Evolutionary conservation across 192 early-diverging fungal genomes (phyloP).

Genomic region (Piromyces finnis): DNA sequence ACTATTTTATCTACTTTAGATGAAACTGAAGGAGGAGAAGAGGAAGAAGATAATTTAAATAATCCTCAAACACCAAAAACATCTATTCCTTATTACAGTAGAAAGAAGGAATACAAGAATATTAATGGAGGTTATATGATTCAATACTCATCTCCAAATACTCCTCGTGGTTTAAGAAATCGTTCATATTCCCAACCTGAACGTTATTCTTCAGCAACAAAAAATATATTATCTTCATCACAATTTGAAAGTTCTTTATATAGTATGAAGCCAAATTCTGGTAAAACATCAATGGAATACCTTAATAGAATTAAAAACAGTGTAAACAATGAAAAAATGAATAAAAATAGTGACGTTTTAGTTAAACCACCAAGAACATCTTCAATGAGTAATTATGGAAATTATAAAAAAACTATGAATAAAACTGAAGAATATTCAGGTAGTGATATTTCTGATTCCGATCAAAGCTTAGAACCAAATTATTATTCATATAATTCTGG

Average conservation of each 20-base stretch:
- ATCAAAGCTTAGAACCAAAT: background rate
- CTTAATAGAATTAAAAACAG: background rate
- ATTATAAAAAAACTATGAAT: no score
- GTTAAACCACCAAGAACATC: background rate
- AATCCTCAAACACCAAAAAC: background rate
- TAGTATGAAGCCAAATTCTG: background rate
- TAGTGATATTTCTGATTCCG: background rate
- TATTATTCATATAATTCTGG: no score
- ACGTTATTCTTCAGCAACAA: background rate
- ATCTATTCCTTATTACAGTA: background rate
- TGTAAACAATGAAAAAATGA: no score
- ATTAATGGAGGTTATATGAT: no score
- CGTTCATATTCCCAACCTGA: background rate
- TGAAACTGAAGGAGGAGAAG: background rate
- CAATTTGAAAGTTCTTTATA: background rate
- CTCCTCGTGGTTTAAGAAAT: background rate
- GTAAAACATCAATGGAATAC: background rate
- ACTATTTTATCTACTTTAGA: background rate
- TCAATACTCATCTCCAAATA: no score
- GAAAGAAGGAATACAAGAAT: background rate
- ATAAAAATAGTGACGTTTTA: background rate
- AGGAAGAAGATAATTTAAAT: background rate
- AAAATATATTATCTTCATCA: background rate
- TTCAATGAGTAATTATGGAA: background rate
- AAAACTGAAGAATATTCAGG: background rate